Conservation (phyloP, 495 filamentous ascomycete genomes). For the Tuber microsphaerosporum region DNA sequence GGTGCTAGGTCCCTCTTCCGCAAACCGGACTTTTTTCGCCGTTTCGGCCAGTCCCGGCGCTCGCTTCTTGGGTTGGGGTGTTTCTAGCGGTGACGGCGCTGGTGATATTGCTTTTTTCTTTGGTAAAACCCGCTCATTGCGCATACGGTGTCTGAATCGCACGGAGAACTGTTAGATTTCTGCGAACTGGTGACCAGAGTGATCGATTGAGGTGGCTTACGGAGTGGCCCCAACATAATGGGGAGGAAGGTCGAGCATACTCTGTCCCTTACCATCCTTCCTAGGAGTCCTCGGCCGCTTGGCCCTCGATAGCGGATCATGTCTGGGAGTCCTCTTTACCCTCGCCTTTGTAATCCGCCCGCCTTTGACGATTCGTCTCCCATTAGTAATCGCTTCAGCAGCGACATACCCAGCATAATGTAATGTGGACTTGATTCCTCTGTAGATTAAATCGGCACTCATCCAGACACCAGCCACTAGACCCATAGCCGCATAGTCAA, state of each 20-base stretch:
- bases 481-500: slow-evolving; percentile 20
- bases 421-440: slow-evolving; percentile 19
- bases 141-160: background rate
- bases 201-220: slow-evolving; percentile 21
- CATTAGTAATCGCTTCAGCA: slow-evolving; percentile 13
- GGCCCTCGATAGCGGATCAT: background rate
- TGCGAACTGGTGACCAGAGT: background rate
- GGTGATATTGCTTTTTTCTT: background rate
- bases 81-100: background rate
- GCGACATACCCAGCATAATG: slow-evolving; percentile 23
- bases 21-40: slow-evolving; percentile 20
- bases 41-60: background rate
- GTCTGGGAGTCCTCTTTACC: slow-evolving; percentile 3
- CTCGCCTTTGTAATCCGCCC: background rate
- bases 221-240: slow-evolving; percentile 41
- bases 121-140: background rate
- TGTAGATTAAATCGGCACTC: slow-evolving; percentile 10
- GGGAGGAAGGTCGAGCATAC: slow-evolving; percentile 40
- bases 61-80: background rate
- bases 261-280: slow-evolving; percentile 28
- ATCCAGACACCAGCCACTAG: slow-evolving; percentile 19
- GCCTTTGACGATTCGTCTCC: slow-evolving; percentile 4
- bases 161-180: background rate
- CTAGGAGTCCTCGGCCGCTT: slow-evolving; percentile 6
- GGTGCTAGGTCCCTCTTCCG: slow-evolving; percentile 19